Conservation (phyloP, 805 yeast genomes). For the Saccharomyces paradoxus region DNA sequence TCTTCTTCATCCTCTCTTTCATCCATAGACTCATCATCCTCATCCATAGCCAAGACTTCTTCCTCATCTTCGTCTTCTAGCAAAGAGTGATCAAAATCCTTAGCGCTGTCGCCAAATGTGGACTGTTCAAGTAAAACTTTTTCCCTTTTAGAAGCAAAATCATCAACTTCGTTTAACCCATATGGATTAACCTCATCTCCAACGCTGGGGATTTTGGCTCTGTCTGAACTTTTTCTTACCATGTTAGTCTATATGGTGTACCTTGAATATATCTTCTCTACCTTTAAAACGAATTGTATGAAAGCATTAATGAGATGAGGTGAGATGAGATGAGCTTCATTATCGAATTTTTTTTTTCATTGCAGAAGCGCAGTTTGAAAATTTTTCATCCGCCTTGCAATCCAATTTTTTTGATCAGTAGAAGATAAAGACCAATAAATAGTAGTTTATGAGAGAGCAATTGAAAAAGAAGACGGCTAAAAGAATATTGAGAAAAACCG, state of each 20-base stretch:
- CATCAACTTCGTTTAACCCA: slow-evolving; percentile 61
- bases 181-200: slow-evolving; percentile 29
- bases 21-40: slow-evolving; percentile 38
- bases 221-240: slow-evolving; percentile 15
- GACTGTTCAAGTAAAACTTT: slow-evolving; percentile 50
- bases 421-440: background rate
- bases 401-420: background rate
- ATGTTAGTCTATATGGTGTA: slow-evolving; percentile 3
- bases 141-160: slow-evolving; percentile 54
- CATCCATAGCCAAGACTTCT: slow-evolving; percentile 43
- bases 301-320: slow-evolving; percentile 1
- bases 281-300: background rate
- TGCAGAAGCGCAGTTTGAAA: background rate
- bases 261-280: background rate
- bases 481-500: background rate
- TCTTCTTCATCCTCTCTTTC: slow-evolving; percentile 24
- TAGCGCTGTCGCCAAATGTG: slow-evolving; percentile 36
- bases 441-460: background rate
- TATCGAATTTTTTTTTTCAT: background rate
- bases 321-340: slow-evolving; percentile 20
- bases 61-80: slow-evolving; percentile 41
- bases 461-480: background rate
- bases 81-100: slow-evolving; percentile 38
- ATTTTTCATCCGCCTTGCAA: slow-evolving; percentile 2
- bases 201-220: slow-evolving; percentile 6